A percentile compares a stretch with the other conserved stretches of the same genome.
Evolutionary conservation across 1,284 basidiomycete genomes (phyloP).

Genomic region (Marasmius fiardii): DNA sequence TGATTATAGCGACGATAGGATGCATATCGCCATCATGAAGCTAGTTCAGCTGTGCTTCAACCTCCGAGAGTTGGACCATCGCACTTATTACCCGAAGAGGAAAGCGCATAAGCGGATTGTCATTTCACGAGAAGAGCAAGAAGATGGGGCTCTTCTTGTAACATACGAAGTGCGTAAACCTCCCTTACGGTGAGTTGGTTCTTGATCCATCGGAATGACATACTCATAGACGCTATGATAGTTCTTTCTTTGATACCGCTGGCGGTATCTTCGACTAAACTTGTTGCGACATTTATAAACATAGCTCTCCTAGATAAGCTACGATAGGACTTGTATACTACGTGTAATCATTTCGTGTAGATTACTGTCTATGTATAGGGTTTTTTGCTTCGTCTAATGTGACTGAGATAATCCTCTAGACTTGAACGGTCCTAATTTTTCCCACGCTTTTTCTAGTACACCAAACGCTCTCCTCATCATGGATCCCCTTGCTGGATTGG

Average conservation of each 20-base stretch:
- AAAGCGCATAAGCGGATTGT: slow-evolving; percentile 32
- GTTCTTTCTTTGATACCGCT: neutral
- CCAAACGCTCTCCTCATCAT: slow-evolving; percentile 12
- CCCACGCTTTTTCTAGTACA: neutral
- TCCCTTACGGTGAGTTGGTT: slow-evolving; percentile 25
- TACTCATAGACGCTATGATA: neutral
- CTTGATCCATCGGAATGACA: neutral
- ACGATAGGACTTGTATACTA: neutral
- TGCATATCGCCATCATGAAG: slow-evolving; percentile 36
- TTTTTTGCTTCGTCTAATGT: too few relatives aligned
- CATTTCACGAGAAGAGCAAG: slow-evolving; percentile 28
- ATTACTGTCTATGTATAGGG: too few relatives aligned
- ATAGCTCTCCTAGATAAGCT: neutral
- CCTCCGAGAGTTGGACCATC: slow-evolving; percentile 38
- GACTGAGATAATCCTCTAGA: too few relatives aligned
- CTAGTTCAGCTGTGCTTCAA: slow-evolving; percentile 37
- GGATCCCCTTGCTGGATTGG: slow-evolving; percentile 38
- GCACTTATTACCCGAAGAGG: slow-evolving; percentile 27
- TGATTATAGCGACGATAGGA: slow-evolving; percentile 25
- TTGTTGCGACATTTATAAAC: neutral
- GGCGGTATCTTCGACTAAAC: neutral
- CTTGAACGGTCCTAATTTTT: neutral
- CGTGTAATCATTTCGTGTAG: too few relatives aligned
- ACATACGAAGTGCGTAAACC: slow-evolving; percentile 31
- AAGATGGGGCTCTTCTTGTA: slow-evolving; percentile 24